A percentile compares a stretch with the other conserved stretches of the same genome.
Conservation (phyloP, 306 rosid species). For the Spatholobus suberectus region DNA sequence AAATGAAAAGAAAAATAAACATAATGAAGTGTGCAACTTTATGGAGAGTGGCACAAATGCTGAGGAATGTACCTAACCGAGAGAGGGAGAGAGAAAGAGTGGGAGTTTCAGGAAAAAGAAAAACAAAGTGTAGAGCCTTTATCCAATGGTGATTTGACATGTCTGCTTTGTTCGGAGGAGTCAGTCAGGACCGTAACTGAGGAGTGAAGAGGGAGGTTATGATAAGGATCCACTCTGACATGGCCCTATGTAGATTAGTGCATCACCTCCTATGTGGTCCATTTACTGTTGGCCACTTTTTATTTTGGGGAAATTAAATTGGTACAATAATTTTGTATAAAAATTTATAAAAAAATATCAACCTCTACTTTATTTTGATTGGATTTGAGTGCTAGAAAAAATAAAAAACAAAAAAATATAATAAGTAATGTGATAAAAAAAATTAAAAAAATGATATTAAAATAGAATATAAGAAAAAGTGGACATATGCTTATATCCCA, state of each 20-base stretch:
- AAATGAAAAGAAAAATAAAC: background rate
- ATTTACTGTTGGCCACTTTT: background rate
- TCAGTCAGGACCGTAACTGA: too few relatives aligned
- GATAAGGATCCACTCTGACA: slow-evolving; percentile 22
- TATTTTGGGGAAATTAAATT: too few relatives aligned
- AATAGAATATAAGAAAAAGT: too few relatives aligned
- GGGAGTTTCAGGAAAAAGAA: slow-evolving; percentile 5
- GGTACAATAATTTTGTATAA: too few relatives aligned
- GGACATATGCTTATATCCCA: too few relatives aligned
- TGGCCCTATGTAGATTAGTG: background rate
- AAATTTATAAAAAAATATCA: background rate
- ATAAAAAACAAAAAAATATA: too few relatives aligned
- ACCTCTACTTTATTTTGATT: background rate
- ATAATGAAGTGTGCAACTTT: slow-evolving; percentile 10
- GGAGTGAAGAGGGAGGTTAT: too few relatives aligned
- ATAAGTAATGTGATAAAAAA: too few relatives aligned
- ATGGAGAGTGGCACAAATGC: slow-evolving; percentile 31
- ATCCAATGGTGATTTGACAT: slow-evolving; percentile 47
- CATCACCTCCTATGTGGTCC: background rate
- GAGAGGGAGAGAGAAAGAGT: background rate
- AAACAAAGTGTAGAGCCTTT: slow-evolving; percentile 30
- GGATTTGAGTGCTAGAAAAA: too few relatives aligned
- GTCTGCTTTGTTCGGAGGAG: background rate
- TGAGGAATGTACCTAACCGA: slow-evolving; percentile 32
- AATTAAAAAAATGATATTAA: too few relatives aligned